A percentile compares a stretch with the other conserved stretches of the same genome.
phyloP scores from a whole-genome alignment of 495 filamentous ascomycete genomes.

The Hypoxylon subgilvum region DNA sequence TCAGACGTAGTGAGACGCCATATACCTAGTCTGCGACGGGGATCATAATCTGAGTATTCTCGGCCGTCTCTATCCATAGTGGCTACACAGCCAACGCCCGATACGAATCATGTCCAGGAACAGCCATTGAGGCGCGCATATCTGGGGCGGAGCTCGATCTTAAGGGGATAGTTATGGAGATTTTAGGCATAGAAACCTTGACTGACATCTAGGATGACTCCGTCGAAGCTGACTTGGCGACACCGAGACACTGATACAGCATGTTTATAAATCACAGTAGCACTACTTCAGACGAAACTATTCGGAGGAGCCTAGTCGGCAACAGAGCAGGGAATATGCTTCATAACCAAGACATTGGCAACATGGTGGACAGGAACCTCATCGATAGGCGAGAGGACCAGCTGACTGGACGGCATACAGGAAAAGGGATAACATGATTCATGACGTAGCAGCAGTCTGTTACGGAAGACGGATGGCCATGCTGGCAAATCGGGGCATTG shows the following conservation, averaged over 20 bases:
- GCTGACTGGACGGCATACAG: too few relatives aligned
- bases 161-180: background rate
- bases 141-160: background rate
- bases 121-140: background rate
- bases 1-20: too few relatives aligned
- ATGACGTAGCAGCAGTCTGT: background rate
- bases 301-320: background rate
- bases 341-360: background rate
- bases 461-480: background rate
- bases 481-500: background rate
- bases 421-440: background rate
- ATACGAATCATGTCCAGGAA: background rate
- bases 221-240: background rate
- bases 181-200: background rate
- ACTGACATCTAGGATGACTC: background rate
- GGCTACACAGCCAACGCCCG: background rate
- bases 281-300: background rate
- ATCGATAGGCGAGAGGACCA: too few relatives aligned
- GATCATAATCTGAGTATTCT: too few relatives aligned
- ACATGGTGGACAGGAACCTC: too few relatives aligned
- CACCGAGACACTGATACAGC: background rate
- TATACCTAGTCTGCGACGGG: too few relatives aligned
- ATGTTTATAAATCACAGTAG: background rate
- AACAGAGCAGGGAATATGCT: background rate
- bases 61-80: too few relatives aligned